These are phyloP conservation scores for Paragyromitra xinjiangensis DNA, from an alignment of 495 filamentous ascomycete species.

Conservation along the genomic window DNA sequence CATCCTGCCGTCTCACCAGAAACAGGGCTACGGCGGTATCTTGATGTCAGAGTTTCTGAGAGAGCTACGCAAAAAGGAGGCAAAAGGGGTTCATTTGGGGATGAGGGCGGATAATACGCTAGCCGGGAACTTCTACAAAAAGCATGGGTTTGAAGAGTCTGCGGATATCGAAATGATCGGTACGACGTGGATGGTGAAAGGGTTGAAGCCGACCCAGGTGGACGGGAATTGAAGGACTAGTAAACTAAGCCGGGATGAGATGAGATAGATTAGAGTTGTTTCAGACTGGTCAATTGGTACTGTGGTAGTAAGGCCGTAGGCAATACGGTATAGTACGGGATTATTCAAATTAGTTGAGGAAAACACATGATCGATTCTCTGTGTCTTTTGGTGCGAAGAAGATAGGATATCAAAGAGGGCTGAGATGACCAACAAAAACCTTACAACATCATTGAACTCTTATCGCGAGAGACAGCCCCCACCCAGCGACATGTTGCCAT, in stretches of 20 bases:
- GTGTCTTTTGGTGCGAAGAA: background rate
- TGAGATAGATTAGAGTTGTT: slow-evolving; percentile 25
- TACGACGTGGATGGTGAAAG: slow-evolving; percentile 44
- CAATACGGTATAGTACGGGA: slow-evolving; percentile 12
- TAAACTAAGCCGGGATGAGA: slow-evolving; percentile 15
- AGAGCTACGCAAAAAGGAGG: background rate
- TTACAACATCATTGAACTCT: slow-evolving; percentile 8
- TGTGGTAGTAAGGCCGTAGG: slow-evolving; percentile 5
- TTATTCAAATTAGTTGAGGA: slow-evolving; percentile 19
- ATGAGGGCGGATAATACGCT: slow-evolving; percentile 40
- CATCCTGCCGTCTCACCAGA: slow-evolving; percentile 41
- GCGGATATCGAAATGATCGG: slow-evolving; percentile 34
- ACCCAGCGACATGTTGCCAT: slow-evolving; percentile 8
- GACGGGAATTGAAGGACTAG: slow-evolving; percentile 32
- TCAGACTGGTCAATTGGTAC: slow-evolving; percentile 9
- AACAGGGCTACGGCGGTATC: slow-evolving; percentile 31
- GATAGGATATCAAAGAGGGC: slow-evolving; percentile 16
- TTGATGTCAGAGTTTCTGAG: slow-evolving; percentile 37
- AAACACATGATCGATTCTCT: slow-evolving; percentile 20
- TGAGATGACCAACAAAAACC: slow-evolving; percentile 36
- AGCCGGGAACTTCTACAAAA: slow-evolving; percentile 43
- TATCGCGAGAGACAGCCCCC: slow-evolving; percentile 34
- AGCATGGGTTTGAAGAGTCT: slow-evolving; percentile 36
- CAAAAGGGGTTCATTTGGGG: slow-evolving; percentile 39
- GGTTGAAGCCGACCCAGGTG: slow-evolving; percentile 21